Evolutionary conservation across 345 rosid genomes (phyloP).

Genomic region (rapeseed (Brassica napus)): DNA sequence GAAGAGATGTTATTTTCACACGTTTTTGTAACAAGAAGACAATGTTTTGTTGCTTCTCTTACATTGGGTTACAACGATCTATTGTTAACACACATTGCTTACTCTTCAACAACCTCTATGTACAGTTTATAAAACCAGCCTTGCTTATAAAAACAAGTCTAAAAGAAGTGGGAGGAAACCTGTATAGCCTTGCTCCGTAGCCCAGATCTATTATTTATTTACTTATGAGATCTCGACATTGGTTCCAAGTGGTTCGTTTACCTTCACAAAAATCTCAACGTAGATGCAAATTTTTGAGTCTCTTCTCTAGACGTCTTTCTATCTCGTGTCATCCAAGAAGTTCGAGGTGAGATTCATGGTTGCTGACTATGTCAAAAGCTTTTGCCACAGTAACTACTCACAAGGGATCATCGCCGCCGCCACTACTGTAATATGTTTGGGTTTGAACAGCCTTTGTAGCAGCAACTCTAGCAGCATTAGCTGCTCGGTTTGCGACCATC

Average conservation of each 20-base stretch:
- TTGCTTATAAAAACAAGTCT: conserved; percentile 6
- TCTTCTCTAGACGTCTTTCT: conserved; percentile 14
- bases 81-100: conserved; percentile 37
- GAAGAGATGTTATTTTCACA: conserved; percentile 13
- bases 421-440: conserved; percentile 44
- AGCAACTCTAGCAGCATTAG: conserved; percentile 86
- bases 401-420: conserved; percentile 33
- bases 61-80: conserved; percentile 37
- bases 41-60: conserved; percentile 27
- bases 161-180: conserved; percentile 32
- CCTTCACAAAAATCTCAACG: conserved; percentile 31
- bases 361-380: conserved; percentile 20
- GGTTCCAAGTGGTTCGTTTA: conserved; percentile 43
- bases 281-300: conserved; percentile 9
- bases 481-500: conserved; percentile 72
- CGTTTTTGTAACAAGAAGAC: conserved; percentile 16
- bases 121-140: conserved; percentile 29
- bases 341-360: conserved; percentile 13
- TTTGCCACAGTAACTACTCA: conserved; percentile 30
- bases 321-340: not conserved
- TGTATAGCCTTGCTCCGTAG: conserved; percentile 40
- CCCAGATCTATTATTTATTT: conserved; percentile 35
- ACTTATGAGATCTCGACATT: conserved; percentile 32
- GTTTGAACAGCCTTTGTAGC: conserved; percentile 77
- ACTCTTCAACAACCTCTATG: conserved; percentile 37